phyloP scores from a whole-genome alignment of 1,139 yeast species.

The Candida buenavistaensis region DNA sequence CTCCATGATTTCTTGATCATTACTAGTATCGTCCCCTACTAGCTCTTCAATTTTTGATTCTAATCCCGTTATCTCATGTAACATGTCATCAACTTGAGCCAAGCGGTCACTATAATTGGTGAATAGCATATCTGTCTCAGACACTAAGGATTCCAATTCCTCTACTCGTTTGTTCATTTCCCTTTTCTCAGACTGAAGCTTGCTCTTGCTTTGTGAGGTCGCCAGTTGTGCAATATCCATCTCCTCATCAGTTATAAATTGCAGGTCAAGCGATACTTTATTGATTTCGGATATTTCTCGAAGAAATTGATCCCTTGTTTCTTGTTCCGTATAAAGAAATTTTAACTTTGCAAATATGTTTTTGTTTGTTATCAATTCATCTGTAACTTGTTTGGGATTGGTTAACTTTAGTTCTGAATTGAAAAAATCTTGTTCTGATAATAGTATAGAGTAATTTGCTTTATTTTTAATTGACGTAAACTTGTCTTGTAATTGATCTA shows the following conservation, averaged over 20 bases:
- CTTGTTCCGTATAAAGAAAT: conserved; percentile 65
- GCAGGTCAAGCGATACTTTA: neutral
- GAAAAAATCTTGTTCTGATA: conserved; percentile 6
- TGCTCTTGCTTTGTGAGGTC: conserved; percentile 1
- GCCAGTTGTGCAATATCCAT: conserved; percentile 4
- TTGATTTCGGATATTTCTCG: conserved; percentile 20
- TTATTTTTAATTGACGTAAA: neutral
- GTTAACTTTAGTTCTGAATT: conserved; percentile 2
- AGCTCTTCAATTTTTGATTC: conserved; percentile 4
- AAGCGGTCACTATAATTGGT: neutral
- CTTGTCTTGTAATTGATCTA: neutral
- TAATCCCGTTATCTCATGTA: neutral
- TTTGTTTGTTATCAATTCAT: conserved; percentile 31
- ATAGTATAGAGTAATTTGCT: conserved; percentile 2
- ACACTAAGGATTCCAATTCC: conserved; percentile 2
- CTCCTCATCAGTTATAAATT: conserved; percentile 4
- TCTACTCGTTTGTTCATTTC: conserved; percentile 5
- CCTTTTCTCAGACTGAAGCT: conserved; percentile 6
- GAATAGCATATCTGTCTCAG: conserved; percentile 4
- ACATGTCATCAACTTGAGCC: neutral
- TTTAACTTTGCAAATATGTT: conserved; percentile 53
- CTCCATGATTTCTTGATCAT: conserved; percentile 3
- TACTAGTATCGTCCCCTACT: neutral
- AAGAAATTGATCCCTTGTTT: conserved; percentile 62
- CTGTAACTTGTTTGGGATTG: conserved; percentile 28